These are phyloP conservation scores for Ceratobasidium sp. DNA, from an alignment of 1,284 basidiomycete species.

Conservation along the genomic window DNA sequence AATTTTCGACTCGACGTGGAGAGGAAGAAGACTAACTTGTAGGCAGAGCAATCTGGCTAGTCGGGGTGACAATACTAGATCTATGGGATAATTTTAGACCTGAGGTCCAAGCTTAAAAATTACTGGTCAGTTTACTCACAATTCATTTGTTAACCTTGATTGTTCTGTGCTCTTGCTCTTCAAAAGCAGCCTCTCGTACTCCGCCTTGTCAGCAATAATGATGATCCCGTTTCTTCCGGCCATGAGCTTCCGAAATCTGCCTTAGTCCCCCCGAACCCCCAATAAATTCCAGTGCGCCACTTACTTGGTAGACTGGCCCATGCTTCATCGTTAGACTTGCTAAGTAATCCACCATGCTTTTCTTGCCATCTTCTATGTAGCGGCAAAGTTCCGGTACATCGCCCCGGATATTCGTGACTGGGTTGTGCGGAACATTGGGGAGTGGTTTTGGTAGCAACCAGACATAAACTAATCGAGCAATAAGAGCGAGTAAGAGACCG, in stretches of 20 bases:
- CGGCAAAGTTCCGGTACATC: slow-evolving; percentile 8
- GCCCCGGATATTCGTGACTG: slow-evolving; percentile 12
- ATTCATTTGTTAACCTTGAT: slow-evolving; percentile 15
- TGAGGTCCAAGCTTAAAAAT: too few relatives aligned
- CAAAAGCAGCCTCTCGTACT: slow-evolving; percentile 15
- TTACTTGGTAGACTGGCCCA: slow-evolving; percentile 22
- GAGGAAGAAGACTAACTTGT: neutral
- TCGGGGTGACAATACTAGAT: slow-evolving; percentile 19
- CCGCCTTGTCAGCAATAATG: slow-evolving; percentile 22
- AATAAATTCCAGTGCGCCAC: neutral
- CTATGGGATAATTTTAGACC: neutral
- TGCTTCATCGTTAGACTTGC: neutral
- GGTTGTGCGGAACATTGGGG: slow-evolving; percentile 28
- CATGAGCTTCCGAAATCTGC: neutral
- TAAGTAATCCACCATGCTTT: neutral
- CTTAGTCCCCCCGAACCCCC: too few relatives aligned
- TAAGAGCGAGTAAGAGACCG: neutral
- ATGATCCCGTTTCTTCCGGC: neutral
- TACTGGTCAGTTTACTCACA: neutral
- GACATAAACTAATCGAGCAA: neutral
- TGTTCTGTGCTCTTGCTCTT: slow-evolving; percentile 15
- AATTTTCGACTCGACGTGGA: neutral
- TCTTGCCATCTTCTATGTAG: neutral
- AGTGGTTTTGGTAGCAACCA: slow-evolving; percentile 18
- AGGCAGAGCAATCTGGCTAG: slow-evolving; percentile 17